These are phyloP conservation scores for Colletotrichum sublineola DNA, from an alignment of 2,329 filamentous ascomycete genomes.

Conservation along the genomic window DNA sequence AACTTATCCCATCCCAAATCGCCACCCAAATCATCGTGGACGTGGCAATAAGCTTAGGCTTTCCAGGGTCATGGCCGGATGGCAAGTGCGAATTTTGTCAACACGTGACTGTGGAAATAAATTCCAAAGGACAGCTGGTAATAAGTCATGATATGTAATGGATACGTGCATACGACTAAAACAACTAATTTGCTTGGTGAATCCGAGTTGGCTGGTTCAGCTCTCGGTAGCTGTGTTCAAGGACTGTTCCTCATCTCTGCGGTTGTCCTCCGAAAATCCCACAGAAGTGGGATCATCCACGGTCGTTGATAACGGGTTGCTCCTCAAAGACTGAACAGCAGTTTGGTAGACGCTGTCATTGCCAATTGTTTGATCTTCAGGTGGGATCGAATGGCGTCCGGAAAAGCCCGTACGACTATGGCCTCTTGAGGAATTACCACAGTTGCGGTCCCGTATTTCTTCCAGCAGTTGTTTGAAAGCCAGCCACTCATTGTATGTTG, in stretches of 20 bases:
- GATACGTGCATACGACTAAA: not conserved
- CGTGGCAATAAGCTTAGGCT: not conserved
- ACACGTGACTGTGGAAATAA: not conserved
- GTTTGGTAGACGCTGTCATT: not conserved
- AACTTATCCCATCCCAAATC: slow-evolving; percentile 22
- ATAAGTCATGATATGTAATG: not conserved
- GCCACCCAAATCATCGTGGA: slow-evolving; percentile 1
- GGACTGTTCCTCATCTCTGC: not conserved
- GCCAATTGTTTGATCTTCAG: not conserved
- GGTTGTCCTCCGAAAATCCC: not conserved
- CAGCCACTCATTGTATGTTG: slow-evolving; percentile 13
- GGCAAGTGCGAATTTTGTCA: slow-evolving; percentile 20
- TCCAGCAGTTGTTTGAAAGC: slow-evolving; percentile 17
- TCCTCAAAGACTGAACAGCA: not conserved
- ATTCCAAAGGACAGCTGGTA: not conserved
- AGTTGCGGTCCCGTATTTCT: slow-evolving; percentile 15
- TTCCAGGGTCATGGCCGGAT: not conserved
- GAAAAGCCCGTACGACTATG: not conserved
- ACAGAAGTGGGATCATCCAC: not conserved
- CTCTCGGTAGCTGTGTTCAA: not conserved
- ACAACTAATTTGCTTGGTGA: not conserved
- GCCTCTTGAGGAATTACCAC: not conserved
- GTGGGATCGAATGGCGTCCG: not conserved
- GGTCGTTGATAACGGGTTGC: not conserved
- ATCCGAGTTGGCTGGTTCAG: not conserved